A percentile compares a stretch with the other conserved stretches of the same genome.
phyloP scores from a whole-genome alignment of 1,284 basidiomycete genomes.

The Fistulinella staudtii region DNA sequence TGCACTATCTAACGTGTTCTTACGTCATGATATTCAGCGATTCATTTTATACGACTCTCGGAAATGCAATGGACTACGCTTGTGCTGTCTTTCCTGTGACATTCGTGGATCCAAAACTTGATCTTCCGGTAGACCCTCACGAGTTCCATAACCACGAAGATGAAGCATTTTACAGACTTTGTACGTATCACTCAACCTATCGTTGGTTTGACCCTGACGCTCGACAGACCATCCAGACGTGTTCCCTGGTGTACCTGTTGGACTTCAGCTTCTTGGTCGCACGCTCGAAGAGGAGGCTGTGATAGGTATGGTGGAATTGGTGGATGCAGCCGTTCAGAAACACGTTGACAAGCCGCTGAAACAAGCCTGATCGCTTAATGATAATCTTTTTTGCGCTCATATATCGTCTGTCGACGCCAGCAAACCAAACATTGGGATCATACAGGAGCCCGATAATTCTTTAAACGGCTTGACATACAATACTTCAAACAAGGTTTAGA shows the following conservation, averaged over 20 bases:
- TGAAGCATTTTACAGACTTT: conserved; percentile 51
- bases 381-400: no score
- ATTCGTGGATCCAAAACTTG: conserved; percentile 49
- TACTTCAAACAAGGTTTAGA: no score
- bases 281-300: conserved; percentile 74
- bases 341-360: no score
- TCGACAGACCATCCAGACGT: conserved; percentile 54
- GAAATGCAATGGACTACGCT: conserved; percentile 70
- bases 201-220: background rate
- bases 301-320: conserved; percentile 60
- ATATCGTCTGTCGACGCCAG: no score
- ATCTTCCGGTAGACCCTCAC: conserved; percentile 41
- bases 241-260: conserved; percentile 61
- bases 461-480: no score
- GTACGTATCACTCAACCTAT: conserved; percentile 44
- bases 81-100: conserved; percentile 65
- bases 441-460: no score
- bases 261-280: conserved; percentile 66
- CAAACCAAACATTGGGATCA: no score
- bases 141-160: conserved; percentile 51
- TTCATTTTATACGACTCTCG: conserved; percentile 55
- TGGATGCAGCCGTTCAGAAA: conserved; percentile 52
- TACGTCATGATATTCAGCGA: conserved; percentile 29
- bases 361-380: no score
- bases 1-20: no score